These are phyloP conservation scores for Jatropha curcas DNA, from an alignment of 345 rosid genomes.

Conservation along the genomic window DNA sequence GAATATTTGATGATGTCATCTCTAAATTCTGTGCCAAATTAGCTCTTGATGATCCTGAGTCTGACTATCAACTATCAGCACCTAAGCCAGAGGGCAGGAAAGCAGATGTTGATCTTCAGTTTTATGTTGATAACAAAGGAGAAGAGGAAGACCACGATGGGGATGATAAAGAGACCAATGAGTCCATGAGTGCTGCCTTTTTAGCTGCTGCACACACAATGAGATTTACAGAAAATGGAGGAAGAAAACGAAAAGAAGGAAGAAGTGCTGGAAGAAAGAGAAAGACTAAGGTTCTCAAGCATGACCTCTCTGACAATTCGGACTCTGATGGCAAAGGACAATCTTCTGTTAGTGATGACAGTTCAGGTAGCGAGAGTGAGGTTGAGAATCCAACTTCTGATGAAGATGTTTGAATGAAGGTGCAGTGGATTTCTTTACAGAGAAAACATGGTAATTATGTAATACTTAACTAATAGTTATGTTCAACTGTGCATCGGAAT, in stretches of 20 bases:
- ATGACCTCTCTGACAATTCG: constrained; percentile 25
- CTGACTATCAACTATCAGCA: constrained; percentile 23
- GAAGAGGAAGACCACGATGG: constrained; percentile 28
- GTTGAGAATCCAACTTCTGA: constrained; percentile 45
- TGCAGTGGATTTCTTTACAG: background rate
- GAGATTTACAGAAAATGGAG: constrained; percentile 22
- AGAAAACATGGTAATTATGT: background rate
- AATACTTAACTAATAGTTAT: background rate
- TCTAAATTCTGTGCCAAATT: constrained; percentile 41
- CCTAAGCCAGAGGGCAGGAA: constrained; percentile 23
- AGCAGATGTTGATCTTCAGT: constrained; percentile 24
- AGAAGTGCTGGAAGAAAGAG: constrained; percentile 24
- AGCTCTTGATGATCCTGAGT: constrained; percentile 30
- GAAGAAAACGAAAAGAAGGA: constrained; percentile 35
- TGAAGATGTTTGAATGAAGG: constrained; percentile 22
- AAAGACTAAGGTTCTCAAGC: constrained; percentile 32
- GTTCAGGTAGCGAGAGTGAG: constrained; percentile 43
- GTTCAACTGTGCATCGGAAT: background rate
- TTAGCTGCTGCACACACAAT: constrained; percentile 46
- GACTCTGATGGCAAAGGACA: constrained; percentile 23
- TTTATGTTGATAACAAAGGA: constrained; percentile 46
- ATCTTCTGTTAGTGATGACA: constrained; percentile 21
- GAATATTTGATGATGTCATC: constrained; percentile 38
- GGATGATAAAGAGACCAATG: constrained; percentile 28
- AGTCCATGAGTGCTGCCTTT: constrained; percentile 39